Conservation (phyloP, 495 filamentous ascomycete species). For the Letharia columbiana region DNA sequence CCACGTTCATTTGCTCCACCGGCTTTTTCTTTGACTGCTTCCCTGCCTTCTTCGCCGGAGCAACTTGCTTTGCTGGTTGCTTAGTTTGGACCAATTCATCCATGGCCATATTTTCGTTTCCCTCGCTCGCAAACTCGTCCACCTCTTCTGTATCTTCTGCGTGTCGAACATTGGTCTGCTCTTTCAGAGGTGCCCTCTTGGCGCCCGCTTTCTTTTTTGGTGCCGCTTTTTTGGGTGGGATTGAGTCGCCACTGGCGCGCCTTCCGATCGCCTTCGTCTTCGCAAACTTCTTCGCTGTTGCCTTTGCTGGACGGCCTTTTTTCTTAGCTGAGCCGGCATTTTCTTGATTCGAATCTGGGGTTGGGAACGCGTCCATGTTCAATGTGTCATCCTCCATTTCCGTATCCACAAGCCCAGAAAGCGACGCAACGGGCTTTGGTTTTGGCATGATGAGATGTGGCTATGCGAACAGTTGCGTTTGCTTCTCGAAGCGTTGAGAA, state of each 20-base stretch:
- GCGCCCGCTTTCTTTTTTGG: slow-evolving; percentile 28
- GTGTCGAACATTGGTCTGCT: slow-evolving; percentile 40
- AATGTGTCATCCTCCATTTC: slow-evolving; percentile 55
- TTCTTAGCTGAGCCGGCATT: slow-evolving; percentile 32
- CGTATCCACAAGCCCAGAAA: slow-evolving; percentile 58
- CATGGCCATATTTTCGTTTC: slow-evolving; percentile 23
- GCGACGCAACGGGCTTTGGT: slow-evolving; percentile 41
- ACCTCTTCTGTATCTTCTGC: slow-evolving; percentile 47
- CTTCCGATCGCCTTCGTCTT: slow-evolving; percentile 29
- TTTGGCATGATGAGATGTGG: slow-evolving; percentile 42
- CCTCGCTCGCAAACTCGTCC: slow-evolving; percentile 33
- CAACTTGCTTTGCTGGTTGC: slow-evolving; percentile 30
- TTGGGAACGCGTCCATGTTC: slow-evolving; percentile 30
- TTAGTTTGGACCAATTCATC: slow-evolving; percentile 30
- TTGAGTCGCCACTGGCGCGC: slow-evolving; percentile 38
- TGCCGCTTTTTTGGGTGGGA: slow-evolving; percentile 31
- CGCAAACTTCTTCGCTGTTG: slow-evolving; percentile 30
- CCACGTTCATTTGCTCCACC: slow-evolving; percentile 8
- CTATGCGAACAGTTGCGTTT: not conserved
- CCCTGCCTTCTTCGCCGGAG: slow-evolving; percentile 28
- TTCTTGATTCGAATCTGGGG: slow-evolving; percentile 34
- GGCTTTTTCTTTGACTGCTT: slow-evolving; percentile 18
- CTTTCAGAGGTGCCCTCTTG: slow-evolving; percentile 41
- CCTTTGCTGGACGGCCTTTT: slow-evolving; percentile 33
- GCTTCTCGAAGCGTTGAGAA: not conserved